These are phyloP conservation scores for Coemansia sp. DNA, from an alignment of 192 early-diverging fungal genomes.

Conservation along the genomic window DNA sequence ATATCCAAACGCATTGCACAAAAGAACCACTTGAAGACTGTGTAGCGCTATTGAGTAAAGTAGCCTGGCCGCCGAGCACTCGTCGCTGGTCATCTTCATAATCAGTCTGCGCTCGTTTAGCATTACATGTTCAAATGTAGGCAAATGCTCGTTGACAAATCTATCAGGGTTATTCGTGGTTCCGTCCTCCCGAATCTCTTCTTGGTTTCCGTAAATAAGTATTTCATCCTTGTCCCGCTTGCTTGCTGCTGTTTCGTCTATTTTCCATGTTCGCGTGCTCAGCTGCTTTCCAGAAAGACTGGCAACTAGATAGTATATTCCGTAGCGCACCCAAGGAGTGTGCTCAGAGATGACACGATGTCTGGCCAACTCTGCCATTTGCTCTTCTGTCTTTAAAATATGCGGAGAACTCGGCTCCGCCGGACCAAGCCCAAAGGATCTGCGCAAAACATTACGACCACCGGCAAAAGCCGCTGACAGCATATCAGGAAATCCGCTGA, in stretches of 20 bases:
- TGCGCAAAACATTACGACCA: too few relatives aligned
- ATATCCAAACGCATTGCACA: slow-evolving; percentile 19
- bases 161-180: too few relatives aligned
- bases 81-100: slow-evolving; percentile 16
- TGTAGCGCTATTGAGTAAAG: slow-evolving; percentile 28
- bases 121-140: slow-evolving; percentile 1
- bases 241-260: background rate
- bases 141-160: background rate
- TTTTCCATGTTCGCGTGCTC: slow-evolving; percentile 10
- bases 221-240: background rate
- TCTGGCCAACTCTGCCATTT: slow-evolving; percentile 26
- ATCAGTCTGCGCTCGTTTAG: slow-evolving; percentile 15
- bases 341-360: slow-evolving; percentile 22
- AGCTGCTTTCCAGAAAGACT: slow-evolving; percentile 9
- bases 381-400: slow-evolving; percentile 10
- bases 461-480: background rate
- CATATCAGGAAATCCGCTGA: background rate
- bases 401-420: background rate
- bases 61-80: slow-evolving; percentile 34
- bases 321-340: slow-evolving; percentile 26
- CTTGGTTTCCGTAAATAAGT: background rate
- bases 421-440: background rate
- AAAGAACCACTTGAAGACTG: slow-evolving; percentile 21
- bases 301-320: slow-evolving; percentile 21
- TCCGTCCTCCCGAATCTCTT: too few relatives aligned